Evolutionary conservation across 306 rosid species (phyloP).

Genomic region (Vigna mungo): DNA sequence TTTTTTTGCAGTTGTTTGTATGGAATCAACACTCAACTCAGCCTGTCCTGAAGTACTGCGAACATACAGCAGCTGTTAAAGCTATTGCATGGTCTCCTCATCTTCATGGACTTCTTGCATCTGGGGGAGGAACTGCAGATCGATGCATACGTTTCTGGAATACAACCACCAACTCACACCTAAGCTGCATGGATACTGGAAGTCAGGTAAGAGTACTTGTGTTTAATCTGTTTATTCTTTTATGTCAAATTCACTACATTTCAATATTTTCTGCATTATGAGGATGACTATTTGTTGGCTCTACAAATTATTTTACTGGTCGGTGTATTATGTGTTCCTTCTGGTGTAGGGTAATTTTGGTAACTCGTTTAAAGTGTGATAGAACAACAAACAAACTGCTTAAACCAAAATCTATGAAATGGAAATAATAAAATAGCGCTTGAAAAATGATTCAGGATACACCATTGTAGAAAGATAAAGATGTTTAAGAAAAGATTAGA

Average conservation of each 20-base stretch:
- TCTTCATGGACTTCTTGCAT: constrained; percentile 99
- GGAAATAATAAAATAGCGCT: constrained; percentile 5
- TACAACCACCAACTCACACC: constrained; percentile 91
- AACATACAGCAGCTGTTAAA: constrained; percentile 99
- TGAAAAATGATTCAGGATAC: not conserved
- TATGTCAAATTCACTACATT: constrained; percentile 21
- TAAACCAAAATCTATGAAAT: constrained; percentile 29
- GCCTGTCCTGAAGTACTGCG: constrained; percentile 91
- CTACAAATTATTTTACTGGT: constrained; percentile 17
- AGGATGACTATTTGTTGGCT: not conserved
- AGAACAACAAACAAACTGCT: constrained; percentile 22
- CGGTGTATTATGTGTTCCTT: constrained; percentile 37
- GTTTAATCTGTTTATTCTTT: constrained; percentile 25
- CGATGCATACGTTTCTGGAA: constrained; percentile 98
- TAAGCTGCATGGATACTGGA: constrained; percentile 98
- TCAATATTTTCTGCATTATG: not conserved
- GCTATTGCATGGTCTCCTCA: constrained; percentile 99
- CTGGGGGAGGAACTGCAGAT: constrained; percentile 99
- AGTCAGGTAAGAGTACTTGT: constrained; percentile 77
- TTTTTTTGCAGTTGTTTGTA: constrained; percentile 76
- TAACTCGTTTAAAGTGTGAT: constrained; percentile 22
- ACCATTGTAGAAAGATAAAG: not conserved
- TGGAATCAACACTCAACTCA: constrained; percentile 99
- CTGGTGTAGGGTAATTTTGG: constrained; percentile 22
- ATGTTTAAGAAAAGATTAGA: constrained; percentile 9